Evolutionary conservation across 2,329 filamentous ascomycete genomes (phyloP).

Genomic region (Elsinoe perseae): DNA sequence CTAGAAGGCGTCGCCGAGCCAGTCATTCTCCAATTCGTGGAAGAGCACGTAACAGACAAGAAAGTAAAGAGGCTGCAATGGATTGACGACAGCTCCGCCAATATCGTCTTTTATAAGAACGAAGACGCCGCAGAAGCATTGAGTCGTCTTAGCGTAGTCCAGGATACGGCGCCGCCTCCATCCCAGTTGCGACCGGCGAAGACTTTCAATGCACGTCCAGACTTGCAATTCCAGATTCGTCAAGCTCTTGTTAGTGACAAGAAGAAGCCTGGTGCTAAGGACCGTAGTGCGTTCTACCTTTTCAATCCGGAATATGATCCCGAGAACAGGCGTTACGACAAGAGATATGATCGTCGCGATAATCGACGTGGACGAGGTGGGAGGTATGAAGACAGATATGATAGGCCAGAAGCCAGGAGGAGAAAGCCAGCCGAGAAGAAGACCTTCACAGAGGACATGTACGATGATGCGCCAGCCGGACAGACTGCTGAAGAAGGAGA

Average conservation of each 20-base stretch:
- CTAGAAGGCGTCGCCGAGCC: slow-evolving; percentile 73
- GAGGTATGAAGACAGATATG: slow-evolving; percentile 51
- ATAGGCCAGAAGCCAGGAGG: slow-evolving; percentile 28
- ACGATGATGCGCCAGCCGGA: slow-evolving; percentile 58
- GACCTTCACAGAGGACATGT: slow-evolving; percentile 68
- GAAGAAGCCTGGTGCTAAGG: slow-evolving; percentile 70
- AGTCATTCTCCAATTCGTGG: slow-evolving; percentile 64
- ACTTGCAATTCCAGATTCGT: slow-evolving; percentile 63
- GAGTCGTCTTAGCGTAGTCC: slow-evolving; percentile 41
- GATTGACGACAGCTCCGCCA: slow-evolving; percentile 90
- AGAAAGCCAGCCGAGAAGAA: slow-evolving; percentile 33
- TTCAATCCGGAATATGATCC: slow-evolving; percentile 85
- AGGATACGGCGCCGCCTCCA: slow-evolving; percentile 35
- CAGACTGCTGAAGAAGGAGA: slow-evolving; percentile 26
- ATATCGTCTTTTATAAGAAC: slow-evolving; percentile 63
- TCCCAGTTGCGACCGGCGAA: slow-evolving; percentile 64
- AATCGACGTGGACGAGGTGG: slow-evolving; percentile 34
- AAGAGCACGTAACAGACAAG: slow-evolving; percentile 54
- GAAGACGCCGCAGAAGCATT: slow-evolving; percentile 50
- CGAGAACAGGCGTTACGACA: slow-evolving; percentile 50
- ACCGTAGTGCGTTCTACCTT: slow-evolving; percentile 83
- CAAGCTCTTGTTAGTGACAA: slow-evolving; percentile 67
- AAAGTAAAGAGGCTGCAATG: slow-evolving; percentile 66
- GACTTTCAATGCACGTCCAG: slow-evolving; percentile 57
- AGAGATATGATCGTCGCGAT: slow-evolving; percentile 20